These are phyloP conservation scores for Monosiga brevicollis DNA, from an alignment of 78 protist species.

Conservation along the genomic window DNA sequence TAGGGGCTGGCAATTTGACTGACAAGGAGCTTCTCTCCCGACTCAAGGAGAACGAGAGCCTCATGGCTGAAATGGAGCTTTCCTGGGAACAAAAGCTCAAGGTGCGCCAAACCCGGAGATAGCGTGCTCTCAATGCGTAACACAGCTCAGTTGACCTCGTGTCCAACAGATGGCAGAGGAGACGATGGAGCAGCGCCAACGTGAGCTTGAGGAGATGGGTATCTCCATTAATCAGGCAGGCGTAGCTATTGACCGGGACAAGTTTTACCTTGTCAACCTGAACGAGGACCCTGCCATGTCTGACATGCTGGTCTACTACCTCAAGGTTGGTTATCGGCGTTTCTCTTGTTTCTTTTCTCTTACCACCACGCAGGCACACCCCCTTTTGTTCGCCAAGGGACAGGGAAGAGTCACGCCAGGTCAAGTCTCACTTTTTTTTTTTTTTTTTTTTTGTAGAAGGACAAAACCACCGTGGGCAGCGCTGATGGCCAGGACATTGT, in stretches of 20 bases:
- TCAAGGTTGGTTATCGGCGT: neutral
- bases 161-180: neutral
- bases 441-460: neutral
- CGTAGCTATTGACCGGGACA: neutral
- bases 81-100: neutral
- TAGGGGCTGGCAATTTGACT: neutral
- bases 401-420: too few relatives aligned
- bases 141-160: neutral
- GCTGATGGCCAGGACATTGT: neutral
- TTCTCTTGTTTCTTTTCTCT: neutral
- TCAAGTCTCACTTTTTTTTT: too few relatives aligned
- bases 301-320: slow-evolving; percentile 1
- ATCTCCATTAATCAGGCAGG: neutral
- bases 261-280: neutral
- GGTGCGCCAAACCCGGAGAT: too few relatives aligned
- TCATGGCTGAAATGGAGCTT: neutral
- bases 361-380: neutral
- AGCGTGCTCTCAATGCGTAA: too few relatives aligned
- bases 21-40: neutral
- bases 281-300: neutral
- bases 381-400: too few relatives aligned
- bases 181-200: neutral
- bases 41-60: neutral
- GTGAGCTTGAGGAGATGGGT: neutral
- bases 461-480: neutral